Base-by-base conservation (phyloP, 1,284 basidiomycete species). In the Tetrapyrgos nigripes region DNA sequence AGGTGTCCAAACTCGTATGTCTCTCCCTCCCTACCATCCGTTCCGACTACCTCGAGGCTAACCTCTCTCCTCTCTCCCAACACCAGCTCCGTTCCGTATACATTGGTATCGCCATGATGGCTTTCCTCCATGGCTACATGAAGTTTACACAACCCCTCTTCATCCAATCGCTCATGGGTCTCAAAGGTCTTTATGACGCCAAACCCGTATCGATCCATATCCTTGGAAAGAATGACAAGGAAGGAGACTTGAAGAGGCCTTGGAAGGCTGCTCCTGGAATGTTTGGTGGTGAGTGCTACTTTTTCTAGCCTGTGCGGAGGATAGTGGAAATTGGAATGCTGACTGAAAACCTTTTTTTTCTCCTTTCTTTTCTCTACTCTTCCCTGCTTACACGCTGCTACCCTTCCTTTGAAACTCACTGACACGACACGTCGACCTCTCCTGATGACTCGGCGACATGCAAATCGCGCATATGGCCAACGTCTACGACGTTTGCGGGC, bases 91-190 rank as follows among this genome's bases (percentile, higher is more conserved):
- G 90, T 58, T 83, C 86, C 29, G 87, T 87, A 6, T 92, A 89
- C 76, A 88, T 92, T 73, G 91, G 91, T 62, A 74, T 94, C 67
- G 90, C 88, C 48, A 94, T 95, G 90, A 95, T 95, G 92, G 81
- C 70, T 56, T 89, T 96, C 82, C 87, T 97, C 79, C 94, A 97
- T 76, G 64, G 89, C 53, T 97, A 96, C 83, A 77, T 94, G 74
- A 86, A 91, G 70, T 96, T 92, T 82, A 95, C 93, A 11, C 94
- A 96, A 70, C 95, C 94, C 10, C 84, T 96, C 62, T 96, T 97
- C 79, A 90, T 97, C 62, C 94, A 97, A 74, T 84, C 85, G 29
- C 83, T 97, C 66, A 96, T 96, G 93, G 93, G 91, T 21, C 62
- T 97, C 70, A 97, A 97, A 80, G 84, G 83, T 49, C 75, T 95